phyloP scores from a whole-genome alignment of 2,329 filamentous ascomycete genomes.

The Metarhizium sp. region DNA sequence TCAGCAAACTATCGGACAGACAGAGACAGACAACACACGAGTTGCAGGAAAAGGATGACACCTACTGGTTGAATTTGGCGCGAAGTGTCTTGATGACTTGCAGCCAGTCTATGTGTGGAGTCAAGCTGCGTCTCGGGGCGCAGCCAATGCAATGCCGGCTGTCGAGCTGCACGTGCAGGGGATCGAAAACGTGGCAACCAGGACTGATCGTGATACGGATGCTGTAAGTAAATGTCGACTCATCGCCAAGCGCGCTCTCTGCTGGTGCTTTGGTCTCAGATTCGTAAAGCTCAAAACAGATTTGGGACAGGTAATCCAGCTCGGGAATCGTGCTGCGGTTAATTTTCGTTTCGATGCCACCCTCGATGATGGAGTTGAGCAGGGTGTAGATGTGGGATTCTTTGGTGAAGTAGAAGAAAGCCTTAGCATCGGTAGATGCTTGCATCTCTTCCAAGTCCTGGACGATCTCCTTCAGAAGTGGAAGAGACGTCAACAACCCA shows the following conservation, averaged over 20 bases:
- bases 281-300: conserved; percentile 97
- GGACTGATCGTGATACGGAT: conserved; percentile 95
- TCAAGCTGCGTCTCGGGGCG: conserved; percentile 81
- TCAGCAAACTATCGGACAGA: conserved; percentile 9
- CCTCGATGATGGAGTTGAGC: conserved; percentile 94
- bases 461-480: conserved; percentile 91
- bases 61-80: conserved; percentile 90
- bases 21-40: neutral
- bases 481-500: conserved; percentile 84
- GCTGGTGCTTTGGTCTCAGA: conserved; percentile 61
- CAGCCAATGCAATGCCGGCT: conserved; percentile 94
- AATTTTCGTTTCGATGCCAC: conserved; percentile 95
- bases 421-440: conserved; percentile 86
- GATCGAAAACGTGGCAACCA: conserved; percentile 93
- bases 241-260: conserved; percentile 34
- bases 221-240: conserved; percentile 79
- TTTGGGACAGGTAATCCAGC: conserved; percentile 93
- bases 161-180: conserved; percentile 91
- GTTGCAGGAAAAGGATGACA: conserved; percentile 10
- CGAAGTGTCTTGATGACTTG: conserved; percentile 91
- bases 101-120: conserved; percentile 89
- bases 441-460: conserved; percentile 96
- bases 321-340: conserved; percentile 91
- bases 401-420: conserved; percentile 98
- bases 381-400: conserved; percentile 98